phyloP scores from a whole-genome alignment of 2,329 filamentous ascomycete genomes.

The Sporothrix pallida region DNA sequence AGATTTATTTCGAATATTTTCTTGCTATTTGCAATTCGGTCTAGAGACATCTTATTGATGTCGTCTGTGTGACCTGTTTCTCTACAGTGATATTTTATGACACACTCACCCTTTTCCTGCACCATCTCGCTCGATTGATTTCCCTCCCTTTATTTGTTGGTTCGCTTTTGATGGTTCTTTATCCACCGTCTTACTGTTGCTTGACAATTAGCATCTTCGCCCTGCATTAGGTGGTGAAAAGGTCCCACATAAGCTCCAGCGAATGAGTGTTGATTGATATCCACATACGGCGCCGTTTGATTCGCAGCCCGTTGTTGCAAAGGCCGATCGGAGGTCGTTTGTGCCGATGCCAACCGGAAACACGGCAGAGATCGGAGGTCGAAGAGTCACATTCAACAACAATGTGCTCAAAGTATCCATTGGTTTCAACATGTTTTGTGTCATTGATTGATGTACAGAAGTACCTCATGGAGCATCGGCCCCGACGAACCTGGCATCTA shows the following conservation, averaged over 20 bases:
- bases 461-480: not conserved
- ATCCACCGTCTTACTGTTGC: too few species aligned
- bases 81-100: too few species aligned
- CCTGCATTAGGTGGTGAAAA: not conserved
- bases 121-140: not conserved
- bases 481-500: not conserved
- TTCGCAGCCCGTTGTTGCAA: not conserved
- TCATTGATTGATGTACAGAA: too few species aligned
- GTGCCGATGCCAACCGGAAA: constrained; percentile 19
- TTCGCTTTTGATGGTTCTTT: not conserved
- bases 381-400: not conserved
- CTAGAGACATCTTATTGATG: too few species aligned
- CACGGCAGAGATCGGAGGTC: not conserved
- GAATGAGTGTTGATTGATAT: not conserved
- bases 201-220: not conserved
- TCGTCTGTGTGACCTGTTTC: too few species aligned
- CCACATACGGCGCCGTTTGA: too few species aligned
- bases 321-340: constrained; percentile 1
- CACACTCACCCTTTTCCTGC: not conserved
- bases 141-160: too few species aligned
- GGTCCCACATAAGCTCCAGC: not conserved
- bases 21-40: too few species aligned
- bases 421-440: too few species aligned
- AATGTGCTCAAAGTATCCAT: too few species aligned
- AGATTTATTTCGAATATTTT: not conserved